Conservation (phyloP, 257 asterid genomes). For the Penstemon eatonii region DNA sequence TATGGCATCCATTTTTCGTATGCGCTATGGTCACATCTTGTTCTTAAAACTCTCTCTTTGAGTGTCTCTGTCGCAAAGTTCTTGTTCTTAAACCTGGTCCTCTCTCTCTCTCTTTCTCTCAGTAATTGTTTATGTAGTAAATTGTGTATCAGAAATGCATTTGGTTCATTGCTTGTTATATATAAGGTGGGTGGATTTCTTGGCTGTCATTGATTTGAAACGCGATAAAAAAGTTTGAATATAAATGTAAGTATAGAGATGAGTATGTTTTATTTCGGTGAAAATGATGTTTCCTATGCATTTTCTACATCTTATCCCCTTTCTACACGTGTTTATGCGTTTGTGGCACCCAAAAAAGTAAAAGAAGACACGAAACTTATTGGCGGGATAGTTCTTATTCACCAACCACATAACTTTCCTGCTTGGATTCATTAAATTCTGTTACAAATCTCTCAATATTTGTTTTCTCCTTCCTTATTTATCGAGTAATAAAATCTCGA, state of each 20-base stretch:
- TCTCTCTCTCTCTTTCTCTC: not conserved
- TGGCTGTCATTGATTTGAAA: conserved; percentile 11
- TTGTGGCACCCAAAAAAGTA: not conserved
- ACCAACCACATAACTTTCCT: conserved; percentile 21
- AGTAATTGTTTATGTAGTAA: not conserved
- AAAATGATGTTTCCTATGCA: conserved; percentile 21
- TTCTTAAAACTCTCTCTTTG: conserved; percentile 9
- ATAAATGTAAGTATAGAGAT: not conserved
- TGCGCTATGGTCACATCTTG: conserved; percentile 22
- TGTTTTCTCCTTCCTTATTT: conserved; percentile 27
- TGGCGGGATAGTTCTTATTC: conserved; percentile 8
- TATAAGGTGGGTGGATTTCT: not conserved
- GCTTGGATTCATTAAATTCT: conserved; percentile 17
- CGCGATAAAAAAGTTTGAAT: not conserved
- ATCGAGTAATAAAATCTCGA: conserved; percentile 15
- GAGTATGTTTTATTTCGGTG: not conserved
- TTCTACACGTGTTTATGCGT: conserved; percentile 32
- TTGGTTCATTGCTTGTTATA: conserved; percentile 1
- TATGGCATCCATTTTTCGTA: conserved; percentile 14
- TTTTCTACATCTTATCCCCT: conserved; percentile 14
- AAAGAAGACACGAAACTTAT: conserved; percentile 6
- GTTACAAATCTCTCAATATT: conserved; percentile 12
- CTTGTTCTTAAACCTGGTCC: not conserved
- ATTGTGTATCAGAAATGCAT: conserved; percentile 6
- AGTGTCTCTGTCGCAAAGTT: not conserved